Evolutionary conservation across 176 grass and related monocot species (phyloP).

Genomic region (Calamus simplicifolius): DNA sequence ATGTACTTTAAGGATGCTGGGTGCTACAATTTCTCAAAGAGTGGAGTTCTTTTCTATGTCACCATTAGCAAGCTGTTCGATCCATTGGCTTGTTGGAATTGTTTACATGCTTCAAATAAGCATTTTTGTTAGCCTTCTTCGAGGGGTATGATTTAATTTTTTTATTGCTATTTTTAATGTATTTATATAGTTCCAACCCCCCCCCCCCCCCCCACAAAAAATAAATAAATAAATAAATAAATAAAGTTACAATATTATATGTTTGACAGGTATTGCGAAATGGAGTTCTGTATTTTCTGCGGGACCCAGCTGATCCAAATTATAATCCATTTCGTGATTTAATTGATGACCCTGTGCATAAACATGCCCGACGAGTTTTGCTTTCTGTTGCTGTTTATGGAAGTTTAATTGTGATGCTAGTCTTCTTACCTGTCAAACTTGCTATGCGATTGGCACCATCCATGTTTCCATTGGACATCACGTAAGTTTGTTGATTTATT

Average conservation of each 20-base stretch:
- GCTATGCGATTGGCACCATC: constrained; percentile 72
- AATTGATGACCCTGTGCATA: constrained; percentile 94
- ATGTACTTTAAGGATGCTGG: constrained; percentile 92
- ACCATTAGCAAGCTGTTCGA: constrained; percentile 79
- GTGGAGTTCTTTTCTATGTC: constrained; percentile 85
- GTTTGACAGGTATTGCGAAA: constrained; percentile 63
- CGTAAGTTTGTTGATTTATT: constrained; percentile 38
- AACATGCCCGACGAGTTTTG: constrained; percentile 87
- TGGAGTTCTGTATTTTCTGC: constrained; percentile 96
- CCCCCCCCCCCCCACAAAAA: too few species aligned
- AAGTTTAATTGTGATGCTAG: constrained; percentile 96
- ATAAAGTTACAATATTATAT: too few species aligned
- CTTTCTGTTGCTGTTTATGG: constrained; percentile 95
- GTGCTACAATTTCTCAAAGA: constrained; percentile 83
- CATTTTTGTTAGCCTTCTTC: constrained; percentile 98
- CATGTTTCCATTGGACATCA: constrained; percentile 85
- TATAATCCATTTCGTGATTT: constrained; percentile 97
- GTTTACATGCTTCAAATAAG: constrained; percentile 99
- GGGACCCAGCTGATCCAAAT: constrained; percentile 97
- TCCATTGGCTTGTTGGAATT: constrained; percentile 98
- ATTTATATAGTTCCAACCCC: background rate
- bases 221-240: too few species aligned
- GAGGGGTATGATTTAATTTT: constrained; percentile 59
- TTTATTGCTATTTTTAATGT: constrained; percentile 10
- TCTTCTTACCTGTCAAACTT: constrained; percentile 96